Percentiles rank a stretch among this genome's conserved stretches.
Conservation (phyloP, 73 alveolate genomes). For the Tetrahymena thermophila region DNA sequence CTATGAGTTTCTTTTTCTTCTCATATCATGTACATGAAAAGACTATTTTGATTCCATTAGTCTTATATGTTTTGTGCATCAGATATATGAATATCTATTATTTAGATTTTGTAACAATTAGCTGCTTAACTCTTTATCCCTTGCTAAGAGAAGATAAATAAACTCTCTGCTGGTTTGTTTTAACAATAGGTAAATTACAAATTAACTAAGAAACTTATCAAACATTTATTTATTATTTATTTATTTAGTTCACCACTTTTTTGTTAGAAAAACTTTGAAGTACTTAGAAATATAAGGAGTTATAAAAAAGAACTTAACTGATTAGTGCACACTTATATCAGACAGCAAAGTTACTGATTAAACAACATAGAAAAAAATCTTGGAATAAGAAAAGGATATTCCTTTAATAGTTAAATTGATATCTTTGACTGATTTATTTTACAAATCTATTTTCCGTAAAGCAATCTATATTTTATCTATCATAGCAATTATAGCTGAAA, state of each 20-base stretch:
- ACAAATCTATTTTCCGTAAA: neutral
- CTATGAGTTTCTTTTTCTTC: constrained; percentile 45
- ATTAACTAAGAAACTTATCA: neutral
- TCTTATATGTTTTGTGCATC: constrained; percentile 2
- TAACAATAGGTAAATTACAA: neutral
- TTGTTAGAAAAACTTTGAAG: neutral
- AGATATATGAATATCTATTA: neutral
- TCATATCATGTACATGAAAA: constrained; percentile 61
- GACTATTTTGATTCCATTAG: constrained; percentile 44
- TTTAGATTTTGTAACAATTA: constrained; percentile 10
- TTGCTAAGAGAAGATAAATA: constrained; percentile 33
- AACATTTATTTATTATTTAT: neutral
- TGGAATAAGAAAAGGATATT: neutral
- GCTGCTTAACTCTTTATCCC: constrained; percentile 21
- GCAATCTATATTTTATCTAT: neutral
- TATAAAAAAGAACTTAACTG: neutral
- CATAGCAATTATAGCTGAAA: neutral
- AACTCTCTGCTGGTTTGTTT: constrained; percentile 1
- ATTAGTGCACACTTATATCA: neutral
- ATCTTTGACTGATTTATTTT: neutral
- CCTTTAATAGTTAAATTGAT: neutral
- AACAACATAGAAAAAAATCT: neutral
- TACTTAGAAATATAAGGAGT: neutral
- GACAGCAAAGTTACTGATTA: neutral
- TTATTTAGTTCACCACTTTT: neutral